Evolutionary conservation across 2,329 filamentous ascomycete species (phyloP).

Genomic region (Tolypocladium ovalisporum): DNA sequence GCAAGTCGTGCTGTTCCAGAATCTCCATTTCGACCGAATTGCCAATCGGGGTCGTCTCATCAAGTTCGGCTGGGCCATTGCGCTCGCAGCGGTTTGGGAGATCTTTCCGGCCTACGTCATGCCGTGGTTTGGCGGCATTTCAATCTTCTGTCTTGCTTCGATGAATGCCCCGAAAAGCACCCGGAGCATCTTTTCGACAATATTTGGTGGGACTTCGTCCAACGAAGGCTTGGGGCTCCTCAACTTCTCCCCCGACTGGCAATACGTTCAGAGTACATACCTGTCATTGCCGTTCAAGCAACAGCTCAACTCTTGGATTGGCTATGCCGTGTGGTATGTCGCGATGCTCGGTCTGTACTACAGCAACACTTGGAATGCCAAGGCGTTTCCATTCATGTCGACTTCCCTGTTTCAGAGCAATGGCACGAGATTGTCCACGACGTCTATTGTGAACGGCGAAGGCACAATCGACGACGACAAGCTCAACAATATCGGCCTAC

Average conservation of each 20-base stretch:
- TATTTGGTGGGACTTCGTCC: slow-evolving; percentile 29
- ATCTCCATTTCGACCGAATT: slow-evolving; percentile 17
- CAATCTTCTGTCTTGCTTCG: slow-evolving; percentile 34
- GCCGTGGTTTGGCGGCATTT: slow-evolving; percentile 26
- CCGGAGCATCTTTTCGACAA: slow-evolving; percentile 11
- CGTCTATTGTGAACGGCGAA: slow-evolving; percentile 10
- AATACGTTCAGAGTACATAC: slow-evolving; percentile 25
- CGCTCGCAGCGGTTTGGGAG: slow-evolving; percentile 30
- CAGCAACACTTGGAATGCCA: slow-evolving; percentile 24
- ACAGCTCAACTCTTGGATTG: slow-evolving; percentile 24
- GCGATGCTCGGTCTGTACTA: slow-evolving; percentile 28
- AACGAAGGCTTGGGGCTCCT: slow-evolving; percentile 28
- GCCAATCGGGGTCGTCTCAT: slow-evolving; percentile 14
- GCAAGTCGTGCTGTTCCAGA: slow-evolving; percentile 20
- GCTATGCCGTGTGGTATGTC: slow-evolving; percentile 22
- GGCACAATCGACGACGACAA: slow-evolving; percentile 16
- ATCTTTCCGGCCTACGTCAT: slow-evolving; percentile 35
- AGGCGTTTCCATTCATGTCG: slow-evolving; percentile 20
- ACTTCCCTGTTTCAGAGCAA: slow-evolving; percentile 15
- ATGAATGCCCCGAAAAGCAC: slow-evolving; percentile 19
- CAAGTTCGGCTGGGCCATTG: slow-evolving; percentile 17
- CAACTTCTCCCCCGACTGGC: slow-evolving; percentile 31
- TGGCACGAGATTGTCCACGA: slow-evolving; percentile 11
- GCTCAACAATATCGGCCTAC: slow-evolving; percentile 13
- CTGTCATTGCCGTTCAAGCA: slow-evolving; percentile 26